Percentiles rank a stretch among this genome's conserved stretches.
These are phyloP conservation scores for Miscanthus lutarioriparius DNA, from an alignment of 176 grass and related monocot genomes.

Conservation along the genomic window DNA sequence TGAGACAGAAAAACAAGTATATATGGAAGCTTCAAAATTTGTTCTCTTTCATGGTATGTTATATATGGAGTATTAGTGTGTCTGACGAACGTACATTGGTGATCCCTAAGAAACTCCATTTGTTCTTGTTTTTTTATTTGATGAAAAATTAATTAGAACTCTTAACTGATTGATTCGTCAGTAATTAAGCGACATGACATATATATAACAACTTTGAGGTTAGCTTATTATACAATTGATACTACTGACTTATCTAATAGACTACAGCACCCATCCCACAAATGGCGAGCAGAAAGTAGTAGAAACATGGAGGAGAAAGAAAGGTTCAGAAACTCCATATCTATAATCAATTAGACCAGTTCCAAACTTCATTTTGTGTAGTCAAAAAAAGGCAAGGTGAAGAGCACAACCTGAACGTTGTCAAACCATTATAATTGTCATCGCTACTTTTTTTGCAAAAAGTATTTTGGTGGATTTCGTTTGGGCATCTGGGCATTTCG, in stretches of 20 bases:
- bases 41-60: not conserved
- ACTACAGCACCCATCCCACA: not conserved
- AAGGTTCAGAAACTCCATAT: not conserved
- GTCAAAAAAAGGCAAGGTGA: not conserved
- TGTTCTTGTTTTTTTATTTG: not conserved
- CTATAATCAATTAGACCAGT: not conserved
- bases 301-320: not conserved
- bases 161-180: not conserved
- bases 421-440: not conserved
- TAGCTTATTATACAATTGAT: not conserved
- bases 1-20: not conserved
- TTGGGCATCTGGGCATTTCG: not conserved
- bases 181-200: not conserved
- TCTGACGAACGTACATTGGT: not conserved
- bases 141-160: not conserved
- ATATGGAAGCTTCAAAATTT: slow-evolving; percentile 26
- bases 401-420: not conserved
- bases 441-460: not conserved
- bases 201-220: too few relatives aligned
- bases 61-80: not conserved
- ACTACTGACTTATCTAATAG: not conserved
- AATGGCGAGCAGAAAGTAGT: not conserved
- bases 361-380: not conserved
- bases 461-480: not conserved
- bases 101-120: not conserved